Percentiles rank a stretch among this genome's conserved stretches.
Evolutionary conservation across 2,329 filamentous ascomycete genomes (phyloP).

Genomic region (Trichoderma aggressivum): DNA sequence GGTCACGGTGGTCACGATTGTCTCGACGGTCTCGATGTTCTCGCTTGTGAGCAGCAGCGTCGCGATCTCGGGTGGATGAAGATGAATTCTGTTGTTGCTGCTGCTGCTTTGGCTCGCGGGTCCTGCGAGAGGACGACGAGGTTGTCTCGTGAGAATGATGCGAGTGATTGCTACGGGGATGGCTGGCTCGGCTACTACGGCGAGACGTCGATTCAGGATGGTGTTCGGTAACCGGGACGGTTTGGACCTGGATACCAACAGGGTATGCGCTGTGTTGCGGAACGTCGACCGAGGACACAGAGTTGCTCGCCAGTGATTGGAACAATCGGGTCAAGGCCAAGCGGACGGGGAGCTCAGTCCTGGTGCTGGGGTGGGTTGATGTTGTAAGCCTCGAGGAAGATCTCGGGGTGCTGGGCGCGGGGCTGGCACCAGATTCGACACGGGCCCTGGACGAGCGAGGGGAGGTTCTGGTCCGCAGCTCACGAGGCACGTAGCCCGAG

Average conservation of each 20-base stretch:
- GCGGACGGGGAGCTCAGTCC: conserved; percentile 13
- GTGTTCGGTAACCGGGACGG: conserved; percentile 6
- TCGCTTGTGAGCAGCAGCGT: neutral
- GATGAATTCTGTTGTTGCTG: neutral
- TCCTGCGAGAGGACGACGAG: neutral
- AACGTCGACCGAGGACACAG: conserved; percentile 15
- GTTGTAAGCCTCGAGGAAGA: conserved; percentile 9
- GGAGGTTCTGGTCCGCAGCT: conserved; percentile 34
- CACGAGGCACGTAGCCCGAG: conserved; percentile 43
- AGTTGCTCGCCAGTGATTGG: conserved; percentile 13
- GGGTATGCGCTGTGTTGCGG: conserved; percentile 12
- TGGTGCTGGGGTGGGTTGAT: neutral
- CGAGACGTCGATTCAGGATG: conserved; percentile 2
- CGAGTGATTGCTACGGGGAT: neutral
- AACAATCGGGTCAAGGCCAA: conserved; percentile 11
- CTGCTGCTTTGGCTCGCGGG: neutral
- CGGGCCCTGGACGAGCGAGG: neutral
- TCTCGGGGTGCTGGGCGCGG: neutral
- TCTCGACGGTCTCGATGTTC: conserved; percentile 6
- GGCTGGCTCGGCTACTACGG: conserved; percentile 1
- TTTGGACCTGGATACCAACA: conserved; percentile 12
- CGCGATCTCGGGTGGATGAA: neutral
- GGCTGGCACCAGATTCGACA: neutral
- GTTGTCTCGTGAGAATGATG: conserved; percentile 1
- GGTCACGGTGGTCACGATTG: neutral